A percentile compares a stretch with the other conserved stretches of the same genome.
These are phyloP conservation scores for Nicotiana knightiana DNA, from an alignment of 257 asterid genomes.

Conservation along the genomic window DNA sequence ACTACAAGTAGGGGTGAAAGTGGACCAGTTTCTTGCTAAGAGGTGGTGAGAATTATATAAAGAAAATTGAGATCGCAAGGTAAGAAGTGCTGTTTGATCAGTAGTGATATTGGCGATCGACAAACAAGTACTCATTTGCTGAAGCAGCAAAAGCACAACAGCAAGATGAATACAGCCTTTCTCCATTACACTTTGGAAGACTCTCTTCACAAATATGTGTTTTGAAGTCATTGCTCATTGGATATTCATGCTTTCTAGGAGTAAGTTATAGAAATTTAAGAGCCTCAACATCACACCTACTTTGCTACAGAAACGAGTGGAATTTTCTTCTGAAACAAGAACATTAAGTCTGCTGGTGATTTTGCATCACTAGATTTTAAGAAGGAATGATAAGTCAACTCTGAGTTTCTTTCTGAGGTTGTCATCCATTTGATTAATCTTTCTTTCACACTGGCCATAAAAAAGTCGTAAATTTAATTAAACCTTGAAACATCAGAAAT, in stretches of 20 bases:
- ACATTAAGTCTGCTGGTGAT: background rate
- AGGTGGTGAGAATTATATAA: background rate
- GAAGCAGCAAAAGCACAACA: background rate
- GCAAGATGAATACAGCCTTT: background rate
- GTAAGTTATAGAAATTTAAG: background rate
- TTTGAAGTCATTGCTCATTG: background rate
- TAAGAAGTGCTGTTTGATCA: background rate
- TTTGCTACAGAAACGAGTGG: background rate
- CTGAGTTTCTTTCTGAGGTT: background rate
- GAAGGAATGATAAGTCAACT: background rate
- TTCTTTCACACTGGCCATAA: background rate
- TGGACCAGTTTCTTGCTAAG: background rate
- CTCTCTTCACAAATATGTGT: background rate
- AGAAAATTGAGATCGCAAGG: background rate
- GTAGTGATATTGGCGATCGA: background rate
- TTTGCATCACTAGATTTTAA: background rate
- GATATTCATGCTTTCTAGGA: background rate
- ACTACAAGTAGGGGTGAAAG: background rate
- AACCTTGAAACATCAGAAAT: background rate
- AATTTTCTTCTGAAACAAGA: background rate
- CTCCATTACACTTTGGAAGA: background rate
- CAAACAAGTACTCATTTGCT: background rate
- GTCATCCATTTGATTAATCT: background rate
- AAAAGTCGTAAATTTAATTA: background rate
- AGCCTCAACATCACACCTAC: background rate